Evolutionary conservation across 192 early-diverging fungal species (phyloP), one percentile per base, ranked within the genome.

Genomic region (Mortierella claussenii): DNA sequence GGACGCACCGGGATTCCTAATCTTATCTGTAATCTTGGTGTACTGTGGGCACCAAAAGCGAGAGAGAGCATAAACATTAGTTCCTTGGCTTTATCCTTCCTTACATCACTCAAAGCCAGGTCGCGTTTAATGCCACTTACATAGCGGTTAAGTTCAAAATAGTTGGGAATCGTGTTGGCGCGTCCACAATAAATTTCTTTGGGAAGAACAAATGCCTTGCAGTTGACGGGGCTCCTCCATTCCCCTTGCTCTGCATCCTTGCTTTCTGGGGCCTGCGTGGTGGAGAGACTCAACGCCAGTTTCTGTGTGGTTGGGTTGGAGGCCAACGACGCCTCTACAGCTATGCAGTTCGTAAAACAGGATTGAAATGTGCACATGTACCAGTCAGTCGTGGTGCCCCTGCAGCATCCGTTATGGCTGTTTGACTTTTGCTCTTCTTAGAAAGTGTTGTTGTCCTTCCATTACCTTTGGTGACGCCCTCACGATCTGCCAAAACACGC

Each of bases 91-190:
- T n/a, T n/a, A n/a, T n/a, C n/a, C n/a, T n/a, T n/a, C n/a, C n/a
- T n/a, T n/a, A n/a, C n/a, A n/a, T n/a, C n/a, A n/a, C n/a, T n/a
- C n/a, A n/a, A n/a, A n/a, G n/a, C n/a, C n/a, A n/a, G n/a, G n/a
- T n/a, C n/a, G n/a, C n/a, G n/a, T n/a, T n/a, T n/a, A n/a, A n/a
- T n/a, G n/a, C n/a, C 37, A 79, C 85, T 61, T 86, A 94, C 88
- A 55, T 88, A 71, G 78, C 93, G 87, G 83, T 97, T 97, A 48
- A 97, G 67, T 52, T 99, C 96, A 69, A 87, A 89, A 81, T 97
- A 99, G 48, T 83, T 87, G 40, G 89, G 74, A 4, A 93, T 81
- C 24, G 90, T 94, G 62, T 95, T 95, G 43, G 90, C 95, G 43
- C 97, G 90, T 30, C 91, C 92, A 65, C 86, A 88, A 68, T 92